These are phyloP conservation scores for Boletellus ananas DNA, from an alignment of 768 basidiomycete genomes.

Conservation along the genomic window DNA sequence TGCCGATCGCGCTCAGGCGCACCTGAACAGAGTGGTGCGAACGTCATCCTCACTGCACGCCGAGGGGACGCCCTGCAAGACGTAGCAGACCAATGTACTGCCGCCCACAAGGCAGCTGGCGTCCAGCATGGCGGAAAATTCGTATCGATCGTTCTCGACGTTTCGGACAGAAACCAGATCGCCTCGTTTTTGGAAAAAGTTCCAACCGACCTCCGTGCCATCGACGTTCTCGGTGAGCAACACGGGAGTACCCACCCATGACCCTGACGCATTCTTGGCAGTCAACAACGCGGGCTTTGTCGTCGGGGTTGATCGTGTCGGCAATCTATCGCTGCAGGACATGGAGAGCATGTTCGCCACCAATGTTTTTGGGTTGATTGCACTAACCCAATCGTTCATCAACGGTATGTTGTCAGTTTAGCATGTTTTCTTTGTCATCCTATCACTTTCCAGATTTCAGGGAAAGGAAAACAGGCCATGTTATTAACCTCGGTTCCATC, in stretches of 20 bases:
- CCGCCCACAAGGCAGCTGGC: conserved; percentile 71
- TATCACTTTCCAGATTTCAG: conserved; percentile 60
- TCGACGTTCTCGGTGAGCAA: conserved; percentile 78
- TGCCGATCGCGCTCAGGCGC: background rate
- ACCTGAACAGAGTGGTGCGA: conserved; percentile 67
- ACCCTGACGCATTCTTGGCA: conserved; percentile 8
- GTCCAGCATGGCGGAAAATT: conserved; percentile 76
- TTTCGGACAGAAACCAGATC: conserved; percentile 72
- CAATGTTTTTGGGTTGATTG: conserved; percentile 81
- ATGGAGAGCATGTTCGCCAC: conserved; percentile 81
- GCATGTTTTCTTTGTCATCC: background rate
- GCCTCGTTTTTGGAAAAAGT: conserved; percentile 67
- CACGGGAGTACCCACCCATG: background rate
- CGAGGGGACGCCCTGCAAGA: conserved; percentile 65
- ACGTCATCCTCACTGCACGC: conserved; percentile 81
- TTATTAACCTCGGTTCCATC: conserved; percentile 95
- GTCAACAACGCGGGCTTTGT: conserved; percentile 90
- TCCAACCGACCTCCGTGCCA: conserved; percentile 60
- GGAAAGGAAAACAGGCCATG: conserved; percentile 69
- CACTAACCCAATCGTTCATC: conserved; percentile 72
- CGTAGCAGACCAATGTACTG: conserved; percentile 63
- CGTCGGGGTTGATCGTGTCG: conserved; percentile 81
- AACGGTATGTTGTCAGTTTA: conserved; percentile 36
- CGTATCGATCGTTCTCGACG: conserved; percentile 68
- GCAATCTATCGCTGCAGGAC: conserved; percentile 71